A percentile compares a stretch with the other conserved stretches of the same genome.
Conservation (phyloP, 176 grass and related monocot genomes). For the Pontederia paniculata region DNA sequence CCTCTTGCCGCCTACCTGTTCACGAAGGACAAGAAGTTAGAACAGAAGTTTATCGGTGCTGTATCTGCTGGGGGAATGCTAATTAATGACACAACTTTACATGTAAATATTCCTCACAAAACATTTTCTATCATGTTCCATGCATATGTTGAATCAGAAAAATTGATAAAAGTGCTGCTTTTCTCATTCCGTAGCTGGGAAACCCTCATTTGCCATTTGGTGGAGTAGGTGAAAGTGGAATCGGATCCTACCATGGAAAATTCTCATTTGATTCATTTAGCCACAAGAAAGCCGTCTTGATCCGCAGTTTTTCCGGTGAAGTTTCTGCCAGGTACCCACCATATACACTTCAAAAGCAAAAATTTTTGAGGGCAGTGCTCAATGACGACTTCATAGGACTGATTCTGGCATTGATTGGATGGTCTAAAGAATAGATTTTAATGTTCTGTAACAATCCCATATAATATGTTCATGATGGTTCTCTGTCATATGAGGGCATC, state of each 20-base stretch:
- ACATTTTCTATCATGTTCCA: not conserved
- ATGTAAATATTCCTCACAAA: conserved; percentile 31
- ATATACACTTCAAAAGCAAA: conserved; percentile 51
- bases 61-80: conserved; percentile 73
- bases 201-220: conserved; percentile 70
- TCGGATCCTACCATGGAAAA: conserved; percentile 66
- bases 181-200: conserved; percentile 24
- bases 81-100: conserved; percentile 48
- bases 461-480: too few relatives aligned
- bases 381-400: conserved; percentile 59
- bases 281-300: conserved; percentile 60
- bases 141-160: conserved; percentile 1
- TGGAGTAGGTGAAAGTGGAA: conserved; percentile 73
- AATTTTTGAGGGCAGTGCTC: conserved; percentile 50
- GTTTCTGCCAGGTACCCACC: conserved; percentile 58
- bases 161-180: not conserved
- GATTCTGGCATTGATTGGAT: conserved; percentile 47
- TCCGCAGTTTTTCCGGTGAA: conserved; percentile 42
- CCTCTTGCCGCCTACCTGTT: conserved; percentile 80
- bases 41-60: conserved; percentile 33
- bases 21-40: conserved; percentile 71
- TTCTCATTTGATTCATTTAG: conserved; percentile 73
- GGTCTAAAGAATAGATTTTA: conserved; percentile 11
- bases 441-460: too few relatives aligned
- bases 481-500: too few relatives aligned